Evolutionary conservation across 371 early-diverging fungal species (phyloP), one percentile per base, ranked within the genome.

Genomic region (Actinomucor elegans): DNA sequence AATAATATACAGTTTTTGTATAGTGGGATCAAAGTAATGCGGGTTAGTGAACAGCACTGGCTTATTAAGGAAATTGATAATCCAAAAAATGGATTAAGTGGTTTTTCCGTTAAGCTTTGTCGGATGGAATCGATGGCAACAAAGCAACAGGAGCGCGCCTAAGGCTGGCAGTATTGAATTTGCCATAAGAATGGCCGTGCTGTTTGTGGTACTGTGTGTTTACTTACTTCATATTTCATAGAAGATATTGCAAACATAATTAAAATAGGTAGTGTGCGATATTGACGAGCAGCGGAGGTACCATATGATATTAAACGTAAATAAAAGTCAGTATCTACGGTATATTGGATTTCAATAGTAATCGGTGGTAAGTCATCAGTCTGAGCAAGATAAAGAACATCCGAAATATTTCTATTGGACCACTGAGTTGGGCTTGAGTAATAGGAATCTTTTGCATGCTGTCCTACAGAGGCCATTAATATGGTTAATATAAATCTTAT

Each of bases 331-430:
- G 8, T 20, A 12, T 53, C 34, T 17, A 55, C 40, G 9, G 45
- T 53, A 26, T 42, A 35, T 36, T 53, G 54, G 12, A 45, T 37
- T 28, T 45, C 45, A 29, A 45, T 45, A 33, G 48, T 55, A 41
- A 55, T 48, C 14, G 40, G 42, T 3, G 31, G 48, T 10, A 38
- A 35, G 24, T 55, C 32, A 34, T 47, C 35, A 47, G 47, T 23
- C 33, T 21, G 34, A 47, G 34, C 4, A 47, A 32, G 47, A 35
- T 23, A 47, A 34, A 34, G 10, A 34, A 42, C 23, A n/a, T 26
- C 42, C 2, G n/a, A 42, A 26, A 23, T 26, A 10, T 18, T 42
- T 26, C 14, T 42, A 14, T 42, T 26, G 14, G 42, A 26, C 42
- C 42, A 42, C 14, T 42, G 42, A 38, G n/a, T n/a, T n/a, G n/a